phyloP scores from a whole-genome alignment of 2,329 filamentous ascomycete species.

The Iodosphaeria phyllophila region DNA sequence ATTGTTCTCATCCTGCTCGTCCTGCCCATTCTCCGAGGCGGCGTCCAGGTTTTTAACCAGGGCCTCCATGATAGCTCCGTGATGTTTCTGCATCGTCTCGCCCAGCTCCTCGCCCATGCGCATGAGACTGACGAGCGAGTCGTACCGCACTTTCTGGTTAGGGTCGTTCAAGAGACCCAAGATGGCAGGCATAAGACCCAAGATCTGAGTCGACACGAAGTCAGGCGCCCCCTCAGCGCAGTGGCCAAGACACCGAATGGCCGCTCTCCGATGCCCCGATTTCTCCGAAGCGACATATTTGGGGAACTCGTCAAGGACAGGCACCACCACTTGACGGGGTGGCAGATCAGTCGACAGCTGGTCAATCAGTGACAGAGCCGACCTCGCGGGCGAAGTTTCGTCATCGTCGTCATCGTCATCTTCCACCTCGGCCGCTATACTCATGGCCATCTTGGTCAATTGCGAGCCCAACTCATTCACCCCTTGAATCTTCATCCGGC shows the following conservation, averaged over 20 bases:
- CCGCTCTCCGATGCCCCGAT: conserved; percentile 69
- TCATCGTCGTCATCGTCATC: conserved; percentile 63
- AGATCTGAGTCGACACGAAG: conserved; percentile 86
- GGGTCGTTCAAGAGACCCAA: conserved; percentile 68
- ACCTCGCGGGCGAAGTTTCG: conserved; percentile 65
- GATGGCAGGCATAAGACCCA: conserved; percentile 69
- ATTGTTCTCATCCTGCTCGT: conserved; percentile 53
- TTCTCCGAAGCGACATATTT: conserved; percentile 59
- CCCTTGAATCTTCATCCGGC: conserved; percentile 87
- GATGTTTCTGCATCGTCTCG: conserved; percentile 74
- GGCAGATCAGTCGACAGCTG: conserved; percentile 76
- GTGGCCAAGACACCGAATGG: conserved; percentile 80
- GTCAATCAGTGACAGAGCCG: conserved; percentile 74
- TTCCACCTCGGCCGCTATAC: conserved; percentile 79
- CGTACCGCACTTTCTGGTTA: conserved; percentile 70
- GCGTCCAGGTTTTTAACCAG: conserved; percentile 79
- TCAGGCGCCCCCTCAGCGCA: conserved; percentile 93
- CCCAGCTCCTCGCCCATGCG: conserved; percentile 84
- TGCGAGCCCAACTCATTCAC: conserved; percentile 69
- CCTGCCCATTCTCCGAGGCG: conserved; percentile 47
- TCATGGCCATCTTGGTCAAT: conserved; percentile 71
- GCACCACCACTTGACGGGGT: conserved; percentile 84
- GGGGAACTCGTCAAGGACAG: conserved; percentile 71
- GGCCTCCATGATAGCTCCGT: conserved; percentile 66
- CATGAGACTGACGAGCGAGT: conserved; percentile 72